phyloP scores from a whole-genome alignment of 75 land plant species.

The Adiantum capillusveneris region DNA sequence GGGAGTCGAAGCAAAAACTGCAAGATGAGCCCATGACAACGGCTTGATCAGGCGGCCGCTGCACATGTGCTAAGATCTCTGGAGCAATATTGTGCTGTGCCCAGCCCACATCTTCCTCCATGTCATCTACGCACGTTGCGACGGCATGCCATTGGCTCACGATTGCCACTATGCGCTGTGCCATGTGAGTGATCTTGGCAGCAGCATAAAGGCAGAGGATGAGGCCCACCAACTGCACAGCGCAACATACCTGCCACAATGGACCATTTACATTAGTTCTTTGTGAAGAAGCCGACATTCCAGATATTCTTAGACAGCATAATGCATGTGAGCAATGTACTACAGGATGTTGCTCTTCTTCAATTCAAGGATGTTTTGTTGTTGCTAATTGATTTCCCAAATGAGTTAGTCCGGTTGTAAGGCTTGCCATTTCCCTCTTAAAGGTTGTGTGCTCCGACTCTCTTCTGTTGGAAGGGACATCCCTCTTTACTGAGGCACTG shows the following conservation, averaged over 20 bases:
- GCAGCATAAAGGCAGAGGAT: slow-evolving; percentile 67
- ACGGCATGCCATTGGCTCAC: slow-evolving; percentile 89
- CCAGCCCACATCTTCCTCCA: not conserved
- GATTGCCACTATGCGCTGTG: slow-evolving; percentile 64
- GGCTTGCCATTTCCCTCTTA: too few relatives aligned
- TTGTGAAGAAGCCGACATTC: too few relatives aligned
- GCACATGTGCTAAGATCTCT: not conserved
- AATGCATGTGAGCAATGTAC: too few relatives aligned
- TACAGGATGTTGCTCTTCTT: too few relatives aligned
- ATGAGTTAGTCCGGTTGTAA: too few relatives aligned
- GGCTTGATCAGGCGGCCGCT: not conserved
- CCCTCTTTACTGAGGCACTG: too few relatives aligned
- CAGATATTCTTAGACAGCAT: too few relatives aligned
- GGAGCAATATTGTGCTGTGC: not conserved
- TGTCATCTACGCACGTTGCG: slow-evolving; percentile 43
- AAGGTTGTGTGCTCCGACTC: too few relatives aligned
- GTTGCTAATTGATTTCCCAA: too few relatives aligned
- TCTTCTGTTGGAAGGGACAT: too few relatives aligned
- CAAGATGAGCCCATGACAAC: not conserved
- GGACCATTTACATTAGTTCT: not conserved
- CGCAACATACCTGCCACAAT: slow-evolving; percentile 50
- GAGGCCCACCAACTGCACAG: slow-evolving; percentile 65
- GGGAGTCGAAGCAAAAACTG: not conserved
- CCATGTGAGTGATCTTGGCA: slow-evolving; percentile 85
- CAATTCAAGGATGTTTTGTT: too few relatives aligned